Conservation (phyloP, 345 rosid species). For the Populus pruinosa region DNA sequence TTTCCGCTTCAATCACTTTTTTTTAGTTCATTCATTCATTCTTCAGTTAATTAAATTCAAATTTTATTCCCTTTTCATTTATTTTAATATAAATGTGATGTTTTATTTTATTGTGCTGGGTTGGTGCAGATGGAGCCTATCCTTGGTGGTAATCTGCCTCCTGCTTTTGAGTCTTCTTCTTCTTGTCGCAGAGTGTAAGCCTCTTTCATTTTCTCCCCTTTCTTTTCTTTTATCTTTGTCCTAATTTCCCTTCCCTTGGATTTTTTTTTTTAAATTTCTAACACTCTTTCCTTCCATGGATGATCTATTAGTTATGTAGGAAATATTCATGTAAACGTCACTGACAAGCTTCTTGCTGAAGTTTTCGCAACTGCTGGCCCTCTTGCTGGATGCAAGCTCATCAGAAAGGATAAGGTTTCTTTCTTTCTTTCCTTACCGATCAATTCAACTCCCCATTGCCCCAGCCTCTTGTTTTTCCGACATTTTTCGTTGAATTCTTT, state of each 20-base stretch:
- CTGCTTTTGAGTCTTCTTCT: slow-evolving; percentile 98
- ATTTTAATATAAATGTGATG: no score
- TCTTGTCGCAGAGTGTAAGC: slow-evolving; percentile 99
- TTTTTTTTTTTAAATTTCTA: slow-evolving; percentile 25
- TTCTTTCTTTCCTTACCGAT: background rate
- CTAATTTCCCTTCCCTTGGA: background rate
- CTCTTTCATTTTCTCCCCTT: slow-evolving; percentile 15
- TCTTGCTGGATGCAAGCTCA: slow-evolving; percentile 88
- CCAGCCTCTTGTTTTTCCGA: background rate
- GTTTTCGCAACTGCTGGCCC: slow-evolving; percentile 92
- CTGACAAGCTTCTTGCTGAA: slow-evolving; percentile 90
- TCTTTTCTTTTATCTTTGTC: slow-evolving; percentile 2
- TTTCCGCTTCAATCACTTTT: background rate
- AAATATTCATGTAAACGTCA: slow-evolving; percentile 82
- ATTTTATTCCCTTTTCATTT: background rate
- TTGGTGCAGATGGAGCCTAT: slow-evolving; percentile 81
- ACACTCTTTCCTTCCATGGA: slow-evolving; percentile 21
- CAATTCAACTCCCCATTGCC: background rate
- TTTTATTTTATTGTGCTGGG: no score
- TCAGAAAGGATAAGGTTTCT: slow-evolving; percentile 86
- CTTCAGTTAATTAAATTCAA: background rate
- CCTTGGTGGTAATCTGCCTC: slow-evolving; percentile 98
- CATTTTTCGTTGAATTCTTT: background rate
- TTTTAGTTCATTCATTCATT: background rate
- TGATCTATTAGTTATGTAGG: slow-evolving; percentile 70